Evolutionary conservation across 441 rosid species (phyloP), one percentile per base, ranked within the genome.

Genomic region (Rhodomyrtus psidioides): DNA sequence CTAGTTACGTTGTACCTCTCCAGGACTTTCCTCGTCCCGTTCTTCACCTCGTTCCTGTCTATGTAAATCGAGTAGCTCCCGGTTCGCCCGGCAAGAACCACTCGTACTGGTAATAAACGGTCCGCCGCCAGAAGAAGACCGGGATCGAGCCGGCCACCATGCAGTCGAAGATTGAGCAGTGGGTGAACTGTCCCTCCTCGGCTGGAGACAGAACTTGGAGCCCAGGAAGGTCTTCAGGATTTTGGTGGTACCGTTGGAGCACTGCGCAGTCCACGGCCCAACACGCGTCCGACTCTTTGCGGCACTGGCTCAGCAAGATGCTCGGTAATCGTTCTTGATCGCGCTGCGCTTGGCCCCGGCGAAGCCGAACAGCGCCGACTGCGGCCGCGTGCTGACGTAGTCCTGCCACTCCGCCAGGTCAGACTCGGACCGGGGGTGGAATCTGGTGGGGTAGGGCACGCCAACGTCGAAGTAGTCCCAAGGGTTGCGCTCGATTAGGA

Each of bases 401-500:
- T 93, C 94, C 85, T 97, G 99, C 99, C 99, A 96, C 19, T 89
- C 89, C 2, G 89, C 24, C 58, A 97, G 86, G 81, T 97, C 99
- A 83, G 91, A 81, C 60, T 91, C 94, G 15, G 97, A 90, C 60
- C 95, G 81, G n/a, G 99, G 99, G 91, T 97, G 99, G 95, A 97
- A 97, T 83, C 98, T 97, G 3, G 99, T 97, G 62, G 99, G 99
- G 90, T 97, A 97, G 1, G 98, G 99, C 2, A 96, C 91, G 83
- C 95, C 98, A 84, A 97, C 95, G 75, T 97, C 98, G 82, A 97
- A 97, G 88, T 97, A 94, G 90, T 97, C 99, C 98, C 99, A 97
- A 3, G 98, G 93, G 89, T 96, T 97, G 28, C 98, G 94, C 90
- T 97, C 99, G 8, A 97, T 96, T 17, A 97, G 85, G 55, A 97